Percentiles rank a stretch among this genome's conserved stretches.
These are phyloP conservation scores for Aspergillus heteromorphus DNA, from an alignment of 495 filamentous ascomycete genomes.

Conservation along the genomic window DNA sequence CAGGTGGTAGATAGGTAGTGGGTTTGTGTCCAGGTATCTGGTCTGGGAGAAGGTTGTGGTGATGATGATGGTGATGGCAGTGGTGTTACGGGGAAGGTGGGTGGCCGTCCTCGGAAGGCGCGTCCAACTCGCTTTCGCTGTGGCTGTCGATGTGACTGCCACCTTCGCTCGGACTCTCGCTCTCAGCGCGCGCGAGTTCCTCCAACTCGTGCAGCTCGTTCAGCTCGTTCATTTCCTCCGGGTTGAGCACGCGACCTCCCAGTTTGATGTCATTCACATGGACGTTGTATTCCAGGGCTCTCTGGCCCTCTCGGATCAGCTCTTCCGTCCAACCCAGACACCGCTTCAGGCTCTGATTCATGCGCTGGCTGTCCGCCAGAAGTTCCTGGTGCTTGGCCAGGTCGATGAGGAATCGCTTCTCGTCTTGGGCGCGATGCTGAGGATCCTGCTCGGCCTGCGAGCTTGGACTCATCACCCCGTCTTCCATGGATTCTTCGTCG, in stretches of 20 bases:
- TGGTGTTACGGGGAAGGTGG: too few species aligned
- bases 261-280: slow-evolving; percentile 70
- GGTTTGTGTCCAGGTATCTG: too few species aligned
- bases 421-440: slow-evolving; percentile 51
- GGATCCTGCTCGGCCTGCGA: slow-evolving; percentile 39
- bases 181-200: slow-evolving; percentile 19
- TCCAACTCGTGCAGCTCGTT: slow-evolving; percentile 27
- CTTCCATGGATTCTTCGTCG: slow-evolving; percentile 37
- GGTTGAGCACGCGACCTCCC: slow-evolving; percentile 71
- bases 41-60: too few species aligned
- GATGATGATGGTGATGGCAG: too few species aligned
- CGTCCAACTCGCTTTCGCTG: background rate
- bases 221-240: slow-evolving; percentile 56
- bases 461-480: slow-evolving; percentile 27
- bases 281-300: slow-evolving; percentile 77
- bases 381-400: slow-evolving; percentile 84
- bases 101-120: background rate
- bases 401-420: slow-evolving; percentile 73
- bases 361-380: slow-evolving; percentile 80
- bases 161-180: background rate
- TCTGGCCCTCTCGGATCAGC: slow-evolving; percentile 80
- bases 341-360: slow-evolving; percentile 86
- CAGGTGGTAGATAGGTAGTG: too few species aligned
- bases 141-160: too few species aligned
- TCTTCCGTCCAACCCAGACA: slow-evolving; percentile 85